Conservation (phyloP, 2,329 filamentous ascomycete genomes). For the Calonectria hawksworthii region DNA sequence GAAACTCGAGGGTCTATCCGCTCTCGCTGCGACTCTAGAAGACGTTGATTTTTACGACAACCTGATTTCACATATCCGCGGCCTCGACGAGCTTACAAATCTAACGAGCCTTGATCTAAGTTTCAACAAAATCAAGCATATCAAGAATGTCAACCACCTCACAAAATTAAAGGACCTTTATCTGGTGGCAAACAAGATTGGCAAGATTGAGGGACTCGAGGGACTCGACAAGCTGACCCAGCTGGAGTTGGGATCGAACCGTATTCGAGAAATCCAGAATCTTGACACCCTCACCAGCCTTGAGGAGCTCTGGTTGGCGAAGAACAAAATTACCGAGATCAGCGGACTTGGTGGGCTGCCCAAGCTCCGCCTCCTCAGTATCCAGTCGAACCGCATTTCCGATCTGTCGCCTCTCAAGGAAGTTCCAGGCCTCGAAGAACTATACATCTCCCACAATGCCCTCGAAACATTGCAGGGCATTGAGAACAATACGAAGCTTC, state of each 20-base stretch:
- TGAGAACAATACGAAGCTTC: slow-evolving; percentile 75
- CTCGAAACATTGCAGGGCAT: slow-evolving; percentile 83
- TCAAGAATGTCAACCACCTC: slow-evolving; percentile 88
- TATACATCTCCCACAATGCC: slow-evolving; percentile 97
- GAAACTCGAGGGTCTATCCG: slow-evolving; percentile 80
- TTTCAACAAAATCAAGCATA: slow-evolving; percentile 99
- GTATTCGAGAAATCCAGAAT: slow-evolving; percentile 90
- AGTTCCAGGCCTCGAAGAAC: slow-evolving; percentile 84
- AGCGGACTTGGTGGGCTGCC: slow-evolving; percentile 80
- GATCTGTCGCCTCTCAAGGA: slow-evolving; percentile 81
- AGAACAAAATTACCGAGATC: slow-evolving; percentile 94
- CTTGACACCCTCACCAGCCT: slow-evolving; percentile 82
- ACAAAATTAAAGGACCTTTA: slow-evolving; percentile 85
- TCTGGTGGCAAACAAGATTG: slow-evolving; percentile 96
- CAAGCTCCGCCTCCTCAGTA: slow-evolving; percentile 88
- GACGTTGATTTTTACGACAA: slow-evolving; percentile 99
- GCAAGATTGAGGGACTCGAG: slow-evolving; percentile 86
- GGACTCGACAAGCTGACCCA: slow-evolving; percentile 81
- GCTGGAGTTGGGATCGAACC: slow-evolving; percentile 92
- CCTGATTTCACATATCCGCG: slow-evolving; percentile 87
- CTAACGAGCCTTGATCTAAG: slow-evolving; percentile 89
- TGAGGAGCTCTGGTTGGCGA: slow-evolving; percentile 94
- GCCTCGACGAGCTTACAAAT: slow-evolving; percentile 82
- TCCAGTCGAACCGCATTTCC: slow-evolving; percentile 94
- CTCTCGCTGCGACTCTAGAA: slow-evolving; percentile 75